phyloP scores from a whole-genome alignment of 495 filamentous ascomycete genomes.

The Glutinoglossum americanum region DNA sequence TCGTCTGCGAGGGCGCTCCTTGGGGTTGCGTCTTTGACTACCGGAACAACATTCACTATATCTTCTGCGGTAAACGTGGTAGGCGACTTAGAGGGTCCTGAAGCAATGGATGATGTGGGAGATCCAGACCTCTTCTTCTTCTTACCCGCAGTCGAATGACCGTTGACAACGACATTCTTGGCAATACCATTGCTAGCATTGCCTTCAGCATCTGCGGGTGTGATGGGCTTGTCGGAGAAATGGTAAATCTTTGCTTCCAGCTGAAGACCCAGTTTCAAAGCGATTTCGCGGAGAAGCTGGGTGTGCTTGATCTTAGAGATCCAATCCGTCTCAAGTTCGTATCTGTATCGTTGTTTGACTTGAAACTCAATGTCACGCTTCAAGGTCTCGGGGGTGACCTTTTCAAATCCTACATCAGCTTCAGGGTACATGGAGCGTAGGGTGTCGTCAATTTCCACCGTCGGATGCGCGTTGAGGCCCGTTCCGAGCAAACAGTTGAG shows the following conservation, averaged over 20 bases:
- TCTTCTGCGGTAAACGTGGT: slow-evolving; percentile 64
- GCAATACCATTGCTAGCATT: slow-evolving; percentile 16
- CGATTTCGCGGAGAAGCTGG: slow-evolving; percentile 74
- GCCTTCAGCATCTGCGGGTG: slow-evolving; percentile 11
- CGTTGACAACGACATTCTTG: slow-evolving; percentile 20
- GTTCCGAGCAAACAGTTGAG: slow-evolving; percentile 84
- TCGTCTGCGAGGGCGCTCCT: slow-evolving; percentile 82
- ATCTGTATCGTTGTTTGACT: slow-evolving; percentile 50
- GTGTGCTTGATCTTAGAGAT: slow-evolving; percentile 39
- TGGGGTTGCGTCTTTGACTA: slow-evolving; percentile 84
- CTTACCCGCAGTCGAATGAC: slow-evolving; percentile 27
- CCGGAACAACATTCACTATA: slow-evolving; percentile 71
- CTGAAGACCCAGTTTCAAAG: slow-evolving; percentile 82
- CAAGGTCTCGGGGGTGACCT: slow-evolving; percentile 50
- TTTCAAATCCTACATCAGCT: slow-evolving; percentile 61
- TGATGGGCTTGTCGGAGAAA: slow-evolving; percentile 30
- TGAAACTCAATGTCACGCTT: slow-evolving; percentile 49
- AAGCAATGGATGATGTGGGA: slow-evolving; percentile 23
- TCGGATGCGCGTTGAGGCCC: slow-evolving; percentile 52
- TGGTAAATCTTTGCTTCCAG: slow-evolving; percentile 60
- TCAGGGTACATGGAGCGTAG: slow-evolving; percentile 57
- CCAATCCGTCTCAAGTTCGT: slow-evolving; percentile 48
- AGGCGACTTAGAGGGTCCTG: slow-evolving; percentile 19
- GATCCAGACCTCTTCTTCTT: slow-evolving; percentile 58
- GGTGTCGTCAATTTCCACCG: slow-evolving; percentile 51